A percentile compares a stretch with the other conserved stretches of the same genome.
Evolutionary conservation across 768 basidiomycete species (phyloP).

Genomic region (Russula lepida): DNA sequence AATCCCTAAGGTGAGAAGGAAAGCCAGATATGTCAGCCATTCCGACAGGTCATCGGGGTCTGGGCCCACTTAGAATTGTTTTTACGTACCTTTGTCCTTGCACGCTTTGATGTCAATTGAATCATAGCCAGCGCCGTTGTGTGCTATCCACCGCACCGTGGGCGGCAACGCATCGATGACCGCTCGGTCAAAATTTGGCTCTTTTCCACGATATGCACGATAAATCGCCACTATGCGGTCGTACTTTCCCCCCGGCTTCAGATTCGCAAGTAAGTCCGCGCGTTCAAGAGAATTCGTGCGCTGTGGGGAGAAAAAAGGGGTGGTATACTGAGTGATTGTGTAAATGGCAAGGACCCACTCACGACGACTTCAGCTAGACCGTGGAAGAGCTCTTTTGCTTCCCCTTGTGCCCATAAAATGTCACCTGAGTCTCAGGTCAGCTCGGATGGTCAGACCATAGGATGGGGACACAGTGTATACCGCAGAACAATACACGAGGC

Average conservation of each 20-base stretch:
- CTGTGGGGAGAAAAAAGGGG: constrained; percentile 26
- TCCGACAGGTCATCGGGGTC: not conserved
- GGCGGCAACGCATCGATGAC: constrained; percentile 60
- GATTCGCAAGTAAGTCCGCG: constrained; percentile 57
- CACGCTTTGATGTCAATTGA: constrained; percentile 72
- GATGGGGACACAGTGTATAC: constrained; percentile 16
- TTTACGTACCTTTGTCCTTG: constrained; percentile 50
- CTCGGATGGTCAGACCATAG: not conserved
- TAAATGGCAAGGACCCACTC: constrained; percentile 27
- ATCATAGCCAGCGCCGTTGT: constrained; percentile 92
- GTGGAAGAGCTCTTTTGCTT: constrained; percentile 55
- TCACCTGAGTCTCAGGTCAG: constrained; percentile 35
- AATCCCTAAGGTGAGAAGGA: constrained; percentile 41
- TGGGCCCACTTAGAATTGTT: not conserved
- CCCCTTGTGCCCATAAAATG: constrained; percentile 76
- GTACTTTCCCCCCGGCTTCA: constrained; percentile 65
- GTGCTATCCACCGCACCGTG: constrained; percentile 77
- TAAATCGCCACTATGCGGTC: constrained; percentile 67
- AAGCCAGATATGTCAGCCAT: not conserved
- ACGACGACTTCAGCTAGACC: constrained; percentile 71
- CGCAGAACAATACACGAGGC: constrained; percentile 31
- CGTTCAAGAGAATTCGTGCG: constrained; percentile 51
- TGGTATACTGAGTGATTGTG: not conserved
- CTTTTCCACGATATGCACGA: constrained; percentile 64
- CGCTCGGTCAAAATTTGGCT: constrained; percentile 60